Base-by-base conservation (phyloP, 2,329 filamentous ascomycete genomes). In the Sporothrix luriei region DNA sequence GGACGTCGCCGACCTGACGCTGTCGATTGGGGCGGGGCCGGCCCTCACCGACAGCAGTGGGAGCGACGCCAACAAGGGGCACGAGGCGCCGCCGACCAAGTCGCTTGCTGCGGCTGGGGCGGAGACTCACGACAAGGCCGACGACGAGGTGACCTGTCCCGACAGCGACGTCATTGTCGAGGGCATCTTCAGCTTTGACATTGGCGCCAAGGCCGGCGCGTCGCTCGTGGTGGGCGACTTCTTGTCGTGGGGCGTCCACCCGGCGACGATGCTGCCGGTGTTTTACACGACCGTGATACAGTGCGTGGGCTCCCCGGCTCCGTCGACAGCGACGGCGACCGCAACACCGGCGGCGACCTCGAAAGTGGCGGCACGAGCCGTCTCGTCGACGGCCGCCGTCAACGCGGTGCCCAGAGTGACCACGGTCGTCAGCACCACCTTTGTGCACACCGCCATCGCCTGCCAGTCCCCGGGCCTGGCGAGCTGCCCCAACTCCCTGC, bases 161-260 rank as follows among this genome's bases (percentile, higher is more conserved):
- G 62, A 68, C 43, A 87, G 86, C 71, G 71, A 77, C 1, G 69
- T 88, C 4, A 77, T 76, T 11, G 80, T 85, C 5, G 77, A 81
- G 11, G 81, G 88, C 72, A 78, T 79, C 1, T 88, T 86, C 74
- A 77, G 80, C 13, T 74, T 88, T 13, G 85, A 80, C 0, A 72
- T 88, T 0, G 86, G 86, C 19, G 86, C 84, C 5, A 79, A 78
- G 1, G 85, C 84, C 4, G 86, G 86, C 1, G 85, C 85, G 0
- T 84, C 83, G 0, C 73, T 88, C 0, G 80, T 76, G 1, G 65
- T 87, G 4, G 77, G 76, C 0, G 72, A 73, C 0, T 73, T 81
- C 16, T 4, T 64, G 24, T 82, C 80, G 0, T 88, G 84, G 83
- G 86, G 85, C 0, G 84, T 84, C 0, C 75, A 79, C 0, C 81